phyloP scores from a whole-genome alignment of 768 basidiomycete species.

The Nevesoporus exiguus region DNA sequence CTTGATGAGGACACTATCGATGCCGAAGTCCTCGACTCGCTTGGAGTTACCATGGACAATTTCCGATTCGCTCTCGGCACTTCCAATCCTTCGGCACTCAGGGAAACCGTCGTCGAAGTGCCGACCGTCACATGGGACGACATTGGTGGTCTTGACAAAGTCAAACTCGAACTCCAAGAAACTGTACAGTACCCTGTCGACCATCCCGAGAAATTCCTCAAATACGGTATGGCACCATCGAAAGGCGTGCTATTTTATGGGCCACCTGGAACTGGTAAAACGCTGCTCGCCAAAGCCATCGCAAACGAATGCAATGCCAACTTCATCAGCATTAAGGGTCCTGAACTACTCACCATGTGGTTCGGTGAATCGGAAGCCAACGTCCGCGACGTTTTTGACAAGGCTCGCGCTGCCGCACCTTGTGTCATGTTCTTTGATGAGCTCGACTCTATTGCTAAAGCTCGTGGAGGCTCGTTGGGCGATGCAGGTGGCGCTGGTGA shows the following conservation, averaged over 20 bases:
- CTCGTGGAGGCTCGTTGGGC: slow-evolving; percentile 79
- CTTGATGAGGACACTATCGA: slow-evolving; percentile 98
- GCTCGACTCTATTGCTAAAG: slow-evolving; percentile 97
- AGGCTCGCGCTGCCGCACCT: slow-evolving; percentile 97
- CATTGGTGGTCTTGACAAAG: slow-evolving; percentile 98
- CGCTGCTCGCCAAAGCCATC: slow-evolving; percentile 96
- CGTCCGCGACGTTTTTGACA: slow-evolving; percentile 99
- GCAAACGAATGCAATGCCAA: slow-evolving; percentile 99
- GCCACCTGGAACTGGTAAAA: slow-evolving; percentile 99
- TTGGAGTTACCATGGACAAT: slow-evolving; percentile 99
- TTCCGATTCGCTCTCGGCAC: slow-evolving; percentile 98
- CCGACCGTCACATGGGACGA: slow-evolving; percentile 99
- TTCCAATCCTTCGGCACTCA: slow-evolving; percentile 96
- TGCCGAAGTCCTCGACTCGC: slow-evolving; percentile 96
- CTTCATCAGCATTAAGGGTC: slow-evolving; percentile 99
- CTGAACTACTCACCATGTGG: slow-evolving; percentile 99
- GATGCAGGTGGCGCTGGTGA: slow-evolving; percentile 97
- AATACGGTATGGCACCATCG: slow-evolving; percentile 99
- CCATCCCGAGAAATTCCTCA: slow-evolving; percentile 99
- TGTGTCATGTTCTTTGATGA: slow-evolving; percentile 99
- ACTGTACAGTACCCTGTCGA: slow-evolving; percentile 99
- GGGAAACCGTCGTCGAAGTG: slow-evolving; percentile 99
- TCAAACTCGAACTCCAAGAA: slow-evolving; percentile 98
- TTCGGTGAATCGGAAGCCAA: slow-evolving; percentile 99
- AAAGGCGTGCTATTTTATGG: slow-evolving; percentile 99